Conservation (phyloP, 805 yeast species). For the Kodamaea kaohsiungensis region DNA sequence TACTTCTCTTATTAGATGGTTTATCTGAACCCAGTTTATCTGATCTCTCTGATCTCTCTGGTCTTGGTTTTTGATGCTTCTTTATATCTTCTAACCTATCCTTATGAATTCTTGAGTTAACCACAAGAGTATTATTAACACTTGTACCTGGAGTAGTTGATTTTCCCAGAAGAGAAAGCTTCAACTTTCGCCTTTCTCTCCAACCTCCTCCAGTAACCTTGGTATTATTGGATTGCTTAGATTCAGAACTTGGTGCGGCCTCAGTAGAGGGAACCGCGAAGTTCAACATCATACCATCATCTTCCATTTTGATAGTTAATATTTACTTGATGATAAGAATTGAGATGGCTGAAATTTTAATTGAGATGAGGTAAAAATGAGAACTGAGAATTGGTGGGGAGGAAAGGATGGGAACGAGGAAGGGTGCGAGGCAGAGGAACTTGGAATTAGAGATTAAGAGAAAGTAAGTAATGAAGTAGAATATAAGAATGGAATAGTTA, state of each 20-base stretch:
- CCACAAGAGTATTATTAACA: slow-evolving; percentile 30
- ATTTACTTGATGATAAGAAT: not conserved
- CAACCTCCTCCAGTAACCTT: slow-evolving; percentile 74
- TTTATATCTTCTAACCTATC: slow-evolving; percentile 12
- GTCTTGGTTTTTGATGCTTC: slow-evolving; percentile 5
- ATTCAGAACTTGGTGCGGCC: slow-evolving; percentile 17
- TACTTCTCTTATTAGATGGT: slow-evolving; percentile 12
- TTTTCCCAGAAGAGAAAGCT: slow-evolving; percentile 51
- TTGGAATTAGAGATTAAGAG: too few relatives aligned
- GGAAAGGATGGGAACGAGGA: too few relatives aligned
- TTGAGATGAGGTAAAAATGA: slow-evolving; percentile 3
- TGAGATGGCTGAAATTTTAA: not conserved
- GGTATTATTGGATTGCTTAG: slow-evolving; percentile 4
- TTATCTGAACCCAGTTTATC: slow-evolving; percentile 10
- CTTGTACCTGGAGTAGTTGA: slow-evolving; percentile 30
- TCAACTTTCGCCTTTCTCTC: slow-evolving; percentile 74
- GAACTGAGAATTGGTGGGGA: not conserved
- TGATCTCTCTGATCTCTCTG: slow-evolving; percentile 15
- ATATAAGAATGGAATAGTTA: too few relatives aligned
- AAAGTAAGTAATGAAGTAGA: too few relatives aligned
- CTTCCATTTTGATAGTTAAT: slow-evolving; percentile 25
- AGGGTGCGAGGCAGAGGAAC: not conserved
- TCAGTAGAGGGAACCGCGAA: slow-evolving; percentile 51
- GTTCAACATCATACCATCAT: slow-evolving; percentile 74
- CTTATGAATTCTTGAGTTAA: slow-evolving; percentile 11